A percentile compares a stretch with the other conserved stretches of the same genome.
phyloP scores from a whole-genome alignment of 352 stramenopile genomes.

The Vaucheria bursata region DNA sequence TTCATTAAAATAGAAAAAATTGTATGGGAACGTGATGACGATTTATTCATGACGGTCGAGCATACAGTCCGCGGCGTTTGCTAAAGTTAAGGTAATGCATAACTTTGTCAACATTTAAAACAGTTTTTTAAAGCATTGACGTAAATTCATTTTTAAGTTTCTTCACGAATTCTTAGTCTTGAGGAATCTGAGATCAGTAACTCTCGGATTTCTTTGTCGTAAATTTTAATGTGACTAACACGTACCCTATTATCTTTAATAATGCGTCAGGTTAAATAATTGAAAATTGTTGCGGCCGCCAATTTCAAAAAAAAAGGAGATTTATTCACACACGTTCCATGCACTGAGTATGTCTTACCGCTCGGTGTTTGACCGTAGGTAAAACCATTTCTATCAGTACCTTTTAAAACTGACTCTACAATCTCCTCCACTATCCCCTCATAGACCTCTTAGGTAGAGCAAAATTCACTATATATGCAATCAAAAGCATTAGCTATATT shows the following conservation, averaged over 20 bases:
- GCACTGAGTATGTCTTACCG: constrained; percentile 52
- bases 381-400: constrained; percentile 52
- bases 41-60: constrained; percentile 93
- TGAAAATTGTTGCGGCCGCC: constrained; percentile 86
- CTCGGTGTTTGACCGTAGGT: constrained; percentile 52
- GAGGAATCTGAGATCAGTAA: constrained; percentile 64
- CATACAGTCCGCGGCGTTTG: constrained; percentile 87
- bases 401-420: constrained; percentile 46
- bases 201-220: constrained; percentile 96
- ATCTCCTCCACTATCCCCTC: constrained; percentile 29
- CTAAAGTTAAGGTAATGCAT: constrained; percentile 79
- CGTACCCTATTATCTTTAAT: constrained; percentile 86
- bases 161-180: constrained; percentile 77
- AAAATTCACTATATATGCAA: constrained; percentile 45
- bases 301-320: constrained; percentile 71
- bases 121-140: constrained; percentile 89
- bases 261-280: constrained; percentile 59
- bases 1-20: constrained; percentile 76
- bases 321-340: constrained; percentile 28
- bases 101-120: constrained; percentile 73
- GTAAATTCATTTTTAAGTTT: constrained; percentile 87
- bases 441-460: constrained; percentile 42
- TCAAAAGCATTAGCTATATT: constrained; percentile 49
- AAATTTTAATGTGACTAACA: constrained; percentile 97
- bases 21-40: constrained; percentile 89